Conservation (phyloP, 1,139 yeast genomes). For the Barnettozyma hawaiiensis region DNA sequence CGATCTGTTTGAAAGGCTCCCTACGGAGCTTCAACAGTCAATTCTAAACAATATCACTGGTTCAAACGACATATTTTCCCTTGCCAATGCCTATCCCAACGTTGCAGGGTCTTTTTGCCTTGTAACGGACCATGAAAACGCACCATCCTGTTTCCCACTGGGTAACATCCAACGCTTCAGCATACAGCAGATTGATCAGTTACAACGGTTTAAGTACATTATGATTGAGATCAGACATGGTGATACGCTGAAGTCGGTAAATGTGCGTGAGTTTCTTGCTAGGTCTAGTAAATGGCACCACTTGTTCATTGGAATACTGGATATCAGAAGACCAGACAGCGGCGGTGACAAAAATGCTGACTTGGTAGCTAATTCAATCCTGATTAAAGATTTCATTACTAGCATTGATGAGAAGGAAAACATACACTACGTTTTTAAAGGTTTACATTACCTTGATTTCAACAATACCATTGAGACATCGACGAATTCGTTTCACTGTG, state of each 20-base stretch:
- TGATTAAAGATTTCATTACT: not conserved
- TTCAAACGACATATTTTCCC: not conserved
- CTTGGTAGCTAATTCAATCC: not conserved
- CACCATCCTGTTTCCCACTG: not conserved
- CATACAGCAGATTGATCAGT: not conserved
- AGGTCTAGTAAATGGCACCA: not conserved
- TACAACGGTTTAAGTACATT: not conserved
- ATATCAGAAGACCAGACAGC: not conserved
- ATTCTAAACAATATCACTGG: not conserved
- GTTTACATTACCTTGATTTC: slow-evolving; percentile 1
- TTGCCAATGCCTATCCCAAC: not conserved
- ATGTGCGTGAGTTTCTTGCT: not conserved
- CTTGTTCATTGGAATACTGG: not conserved
- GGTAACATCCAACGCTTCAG: not conserved
- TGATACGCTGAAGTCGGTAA: not conserved
- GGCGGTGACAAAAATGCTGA: not conserved
- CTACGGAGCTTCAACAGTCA: slow-evolving; percentile 1
- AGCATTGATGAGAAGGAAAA: not conserved
- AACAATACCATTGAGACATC: not conserved
- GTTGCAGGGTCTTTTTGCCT: not conserved
- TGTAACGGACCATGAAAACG: slow-evolving; percentile 1
- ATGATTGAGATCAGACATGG: not conserved
- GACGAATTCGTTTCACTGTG: not conserved
- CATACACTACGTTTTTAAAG: not conserved
- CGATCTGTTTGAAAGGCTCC: not conserved